Evolutionary conservation across 164 flowering plant genomes (phyloP).

Genomic region (Buxus sempervirens): DNA sequence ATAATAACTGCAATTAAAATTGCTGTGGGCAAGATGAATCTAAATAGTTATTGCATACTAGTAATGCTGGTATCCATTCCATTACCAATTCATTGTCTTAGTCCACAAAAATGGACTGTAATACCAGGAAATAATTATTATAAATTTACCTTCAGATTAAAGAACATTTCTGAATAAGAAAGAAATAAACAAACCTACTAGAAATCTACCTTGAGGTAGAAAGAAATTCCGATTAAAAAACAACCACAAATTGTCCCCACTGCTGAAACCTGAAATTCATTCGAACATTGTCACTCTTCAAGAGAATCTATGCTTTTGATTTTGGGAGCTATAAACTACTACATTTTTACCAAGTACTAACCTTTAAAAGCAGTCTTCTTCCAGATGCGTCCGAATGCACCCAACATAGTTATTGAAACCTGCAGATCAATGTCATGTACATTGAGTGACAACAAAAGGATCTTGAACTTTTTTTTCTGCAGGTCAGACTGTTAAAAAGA

Average conservation of each 20-base stretch:
- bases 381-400: conserved; percentile 52
- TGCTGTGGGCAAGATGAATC: too few relatives aligned
- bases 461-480: not conserved
- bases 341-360: conserved; percentile 12
- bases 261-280: conserved; percentile 38
- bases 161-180: too few relatives aligned
- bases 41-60: conserved; percentile 28
- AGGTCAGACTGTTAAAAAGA: too few relatives aligned
- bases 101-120: not conserved
- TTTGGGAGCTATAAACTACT: not conserved
- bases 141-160: not conserved
- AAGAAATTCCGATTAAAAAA: conserved; percentile 42
- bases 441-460: not conserved
- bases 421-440: conserved; percentile 26
- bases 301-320: not conserved
- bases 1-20: not conserved
- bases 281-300: not conserved
- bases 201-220: conserved; percentile 47
- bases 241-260: conserved; percentile 48
- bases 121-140: not conserved
- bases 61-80: conserved; percentile 35
- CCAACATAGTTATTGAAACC: conserved; percentile 44
- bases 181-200: too few relatives aligned
- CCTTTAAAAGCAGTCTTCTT: conserved; percentile 58
- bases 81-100: conserved; percentile 32